phyloP scores from a whole-genome alignment of 2,329 filamentous ascomycete genomes.

The Colletotrichum brevisporum region DNA sequence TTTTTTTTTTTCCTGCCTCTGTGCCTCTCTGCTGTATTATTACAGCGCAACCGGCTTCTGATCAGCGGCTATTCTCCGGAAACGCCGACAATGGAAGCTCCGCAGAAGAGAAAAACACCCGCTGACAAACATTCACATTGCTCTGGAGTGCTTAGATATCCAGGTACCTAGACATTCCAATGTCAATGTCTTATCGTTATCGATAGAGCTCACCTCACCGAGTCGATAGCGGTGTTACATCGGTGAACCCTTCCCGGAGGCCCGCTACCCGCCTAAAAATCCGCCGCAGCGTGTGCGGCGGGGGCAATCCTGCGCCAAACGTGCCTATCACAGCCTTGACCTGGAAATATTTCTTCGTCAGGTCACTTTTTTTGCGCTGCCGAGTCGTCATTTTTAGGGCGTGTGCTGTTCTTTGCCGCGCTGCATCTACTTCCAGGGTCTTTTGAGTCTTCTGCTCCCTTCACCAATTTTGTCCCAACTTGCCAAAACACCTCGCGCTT shows the following conservation, averaged over 20 bases:
- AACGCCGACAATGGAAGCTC: slow-evolving; percentile 38
- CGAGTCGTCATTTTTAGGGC: slow-evolving; percentile 25
- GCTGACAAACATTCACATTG: neutral
- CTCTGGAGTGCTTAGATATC: no score
- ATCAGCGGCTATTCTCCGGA: slow-evolving; percentile 31
- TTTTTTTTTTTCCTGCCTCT: neutral
- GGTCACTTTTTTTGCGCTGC: slow-evolving; percentile 33
- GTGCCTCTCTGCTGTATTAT: neutral
- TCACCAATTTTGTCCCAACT: neutral
- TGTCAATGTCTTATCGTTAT: neutral
- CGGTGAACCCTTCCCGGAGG: neutral
- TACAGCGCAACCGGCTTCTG: neutral
- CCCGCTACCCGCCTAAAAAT: slow-evolving; percentile 16
- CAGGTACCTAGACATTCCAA: neutral
- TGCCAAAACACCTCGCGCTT: neutral
- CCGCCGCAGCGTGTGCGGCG: slow-evolving; percentile 15
- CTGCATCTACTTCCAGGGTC: slow-evolving; percentile 18
- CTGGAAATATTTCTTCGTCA: slow-evolving; percentile 32
- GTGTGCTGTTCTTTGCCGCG: slow-evolving; percentile 19
- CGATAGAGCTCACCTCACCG: neutral
- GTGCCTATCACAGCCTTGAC: slow-evolving; percentile 34
- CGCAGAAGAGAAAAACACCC: neutral
- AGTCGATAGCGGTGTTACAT: slow-evolving; percentile 15
- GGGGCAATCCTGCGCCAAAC: slow-evolving; percentile 13
- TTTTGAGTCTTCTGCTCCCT: neutral